Percentiles rank a stretch among this genome's conserved stretches.
Conservation (phyloP, 225 moss, liverwort and hornwort genomes). For the Pseudoscleropodium purum region DNA sequence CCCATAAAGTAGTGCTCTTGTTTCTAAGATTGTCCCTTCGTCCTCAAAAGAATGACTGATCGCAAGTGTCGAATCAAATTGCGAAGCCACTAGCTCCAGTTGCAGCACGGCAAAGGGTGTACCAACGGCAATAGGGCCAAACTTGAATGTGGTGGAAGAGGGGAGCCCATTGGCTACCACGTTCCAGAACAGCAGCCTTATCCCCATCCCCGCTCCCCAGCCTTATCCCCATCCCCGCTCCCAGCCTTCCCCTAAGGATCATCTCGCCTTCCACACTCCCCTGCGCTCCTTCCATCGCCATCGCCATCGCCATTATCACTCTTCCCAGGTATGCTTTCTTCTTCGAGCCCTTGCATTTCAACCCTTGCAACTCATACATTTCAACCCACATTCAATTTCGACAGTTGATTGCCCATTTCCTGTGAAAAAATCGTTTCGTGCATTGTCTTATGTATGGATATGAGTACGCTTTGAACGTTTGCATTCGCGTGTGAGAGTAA, state of each 20-base stretch:
- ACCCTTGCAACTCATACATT: neutral
- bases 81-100: neutral
- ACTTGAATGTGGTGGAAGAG: neutral
- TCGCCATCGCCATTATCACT: neutral
- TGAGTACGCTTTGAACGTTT: neutral
- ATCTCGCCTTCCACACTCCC: neutral
- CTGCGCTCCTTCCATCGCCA: neutral
- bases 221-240: too few relatives aligned
- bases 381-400: neutral
- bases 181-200: constrained; percentile 2
- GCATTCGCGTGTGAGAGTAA: neutral
- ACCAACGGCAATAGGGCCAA: neutral
- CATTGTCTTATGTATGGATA: neutral
- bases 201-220: constrained; percentile 9
- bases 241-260: neutral
- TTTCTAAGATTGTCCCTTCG: too few relatives aligned
- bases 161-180: constrained; percentile 3
- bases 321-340: neutral
- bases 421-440: neutral
- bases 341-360: neutral
- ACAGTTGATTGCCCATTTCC: neutral
- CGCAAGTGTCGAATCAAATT: neutral
- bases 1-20: too few relatives aligned
- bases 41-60: neutral
- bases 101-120: neutral